phyloP scores from a whole-genome alignment of 495 filamentous ascomycete genomes.

The Sporormia fimetaria region DNA sequence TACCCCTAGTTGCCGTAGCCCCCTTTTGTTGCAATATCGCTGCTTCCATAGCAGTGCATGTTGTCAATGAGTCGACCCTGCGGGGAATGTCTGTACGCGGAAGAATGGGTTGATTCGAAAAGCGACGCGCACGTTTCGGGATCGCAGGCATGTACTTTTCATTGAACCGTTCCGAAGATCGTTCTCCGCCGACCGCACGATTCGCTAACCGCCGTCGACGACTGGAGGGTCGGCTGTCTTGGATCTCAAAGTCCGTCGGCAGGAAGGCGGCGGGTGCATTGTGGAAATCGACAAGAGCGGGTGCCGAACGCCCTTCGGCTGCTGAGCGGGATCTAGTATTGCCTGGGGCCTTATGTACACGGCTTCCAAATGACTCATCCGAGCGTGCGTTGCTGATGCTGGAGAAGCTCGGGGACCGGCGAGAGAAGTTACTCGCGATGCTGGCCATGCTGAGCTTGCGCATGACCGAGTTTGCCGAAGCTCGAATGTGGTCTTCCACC shows the following conservation, averaged over 20 bases:
- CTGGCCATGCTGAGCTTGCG: constrained; percentile 68
- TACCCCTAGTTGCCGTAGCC: background rate
- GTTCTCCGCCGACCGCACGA: constrained; percentile 14
- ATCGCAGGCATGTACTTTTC: constrained; percentile 14
- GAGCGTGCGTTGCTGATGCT: constrained; percentile 30
- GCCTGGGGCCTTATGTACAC: constrained; percentile 8
- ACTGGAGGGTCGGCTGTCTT: constrained; percentile 11
- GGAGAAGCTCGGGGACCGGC: constrained; percentile 44
- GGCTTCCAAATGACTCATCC: constrained; percentile 25
- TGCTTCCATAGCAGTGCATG: constrained; percentile 6
- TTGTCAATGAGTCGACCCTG: background rate
- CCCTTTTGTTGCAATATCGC: constrained; percentile 3
- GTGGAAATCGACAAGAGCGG: constrained; percentile 29
- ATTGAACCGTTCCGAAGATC: constrained; percentile 13
- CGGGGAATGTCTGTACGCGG: constrained; percentile 6
- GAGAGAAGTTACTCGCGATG: constrained; percentile 52
- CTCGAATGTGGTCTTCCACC: constrained; percentile 54
- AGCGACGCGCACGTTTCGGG: constrained; percentile 16
- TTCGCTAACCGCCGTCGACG: constrained; percentile 20
- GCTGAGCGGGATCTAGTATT: constrained; percentile 14
- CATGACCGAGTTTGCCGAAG: constrained; percentile 67
- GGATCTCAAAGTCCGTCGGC: constrained; percentile 32
- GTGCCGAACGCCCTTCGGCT: constrained; percentile 15
- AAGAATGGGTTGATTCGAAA: constrained; percentile 16
- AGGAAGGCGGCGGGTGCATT: constrained; percentile 31